phyloP scores from a whole-genome alignment of 257 asterid genomes.

The Mitragyna speciosa region DNA sequence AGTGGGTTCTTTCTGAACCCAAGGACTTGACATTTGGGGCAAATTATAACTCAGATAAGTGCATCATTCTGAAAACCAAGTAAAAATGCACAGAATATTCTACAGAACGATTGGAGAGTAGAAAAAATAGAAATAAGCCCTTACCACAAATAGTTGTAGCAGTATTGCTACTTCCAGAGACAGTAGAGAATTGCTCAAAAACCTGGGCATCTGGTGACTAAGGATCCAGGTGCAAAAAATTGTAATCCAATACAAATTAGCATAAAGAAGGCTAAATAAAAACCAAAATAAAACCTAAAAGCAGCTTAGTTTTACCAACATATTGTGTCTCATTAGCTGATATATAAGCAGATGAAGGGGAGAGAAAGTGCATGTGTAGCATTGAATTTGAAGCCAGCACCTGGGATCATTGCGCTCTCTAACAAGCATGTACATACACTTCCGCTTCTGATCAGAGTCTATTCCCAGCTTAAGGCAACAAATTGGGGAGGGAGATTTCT shows the following conservation, averaged over 20 bases:
- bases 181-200: slow-evolving; percentile 33
- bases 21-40: no score
- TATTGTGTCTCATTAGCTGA: slow-evolving; percentile 29
- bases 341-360: slow-evolving; percentile 29
- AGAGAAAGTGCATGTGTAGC: slow-evolving; percentile 47
- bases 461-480: slow-evolving; percentile 42
- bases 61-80: no score
- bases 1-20: no score
- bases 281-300: no score
- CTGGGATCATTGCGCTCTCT: slow-evolving; percentile 44
- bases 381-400: slow-evolving; percentile 43
- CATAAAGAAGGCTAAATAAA: background rate
- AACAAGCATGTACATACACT: slow-evolving; percentile 43
- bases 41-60: no score
- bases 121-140: background rate
- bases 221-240: slow-evolving; percentile 43
- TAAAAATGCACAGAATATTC: no score
- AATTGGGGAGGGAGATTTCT: slow-evolving; percentile 30
- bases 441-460: slow-evolving; percentile 23
- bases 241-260: no score
- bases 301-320: slow-evolving; percentile 21
- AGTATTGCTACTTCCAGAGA: slow-evolving; percentile 14
- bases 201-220: slow-evolving; percentile 51
- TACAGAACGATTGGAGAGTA: no score
- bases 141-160: slow-evolving; percentile 25